A percentile compares a stretch with the other conserved stretches of the same genome.
These are phyloP conservation scores for Neopestalotiopsis clavispora DNA, from an alignment of 2,329 filamentous ascomycete genomes.

Conservation along the genomic window DNA sequence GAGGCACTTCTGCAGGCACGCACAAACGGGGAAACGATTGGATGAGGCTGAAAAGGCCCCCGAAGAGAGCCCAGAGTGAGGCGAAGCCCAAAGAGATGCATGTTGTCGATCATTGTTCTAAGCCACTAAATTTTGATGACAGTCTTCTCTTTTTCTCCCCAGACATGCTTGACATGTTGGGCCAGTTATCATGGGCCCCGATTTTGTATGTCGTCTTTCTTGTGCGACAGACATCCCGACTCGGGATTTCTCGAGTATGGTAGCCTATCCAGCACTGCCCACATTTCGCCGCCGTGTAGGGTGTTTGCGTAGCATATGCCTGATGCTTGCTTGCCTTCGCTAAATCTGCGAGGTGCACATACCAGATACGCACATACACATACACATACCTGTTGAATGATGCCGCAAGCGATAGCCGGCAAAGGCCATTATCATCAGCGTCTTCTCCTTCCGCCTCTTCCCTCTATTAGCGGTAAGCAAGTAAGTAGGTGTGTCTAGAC, in stretches of 20 bases:
- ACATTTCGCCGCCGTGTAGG: not conserved
- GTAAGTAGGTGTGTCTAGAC: not conserved
- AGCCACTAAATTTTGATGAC: conserved; percentile 15
- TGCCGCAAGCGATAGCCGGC: not conserved
- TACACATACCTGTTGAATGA: too few relatives aligned
- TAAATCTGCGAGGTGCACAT: too few relatives aligned
- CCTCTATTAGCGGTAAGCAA: not conserved
- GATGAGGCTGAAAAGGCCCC: conserved; percentile 8
- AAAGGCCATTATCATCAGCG: not conserved
- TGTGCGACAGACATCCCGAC: too few relatives aligned
- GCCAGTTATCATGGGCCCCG: not conserved
- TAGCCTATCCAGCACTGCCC: too few relatives aligned
- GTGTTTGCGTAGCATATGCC: not conserved
- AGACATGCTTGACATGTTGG: not conserved
- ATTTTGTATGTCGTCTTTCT: too few relatives aligned
- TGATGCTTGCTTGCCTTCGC: too few relatives aligned
- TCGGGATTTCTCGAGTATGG: too few relatives aligned
- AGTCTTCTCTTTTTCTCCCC: conserved; percentile 8
- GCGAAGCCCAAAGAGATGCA: conserved; percentile 7
- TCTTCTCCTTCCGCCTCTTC: too few relatives aligned
- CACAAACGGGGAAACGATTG: conserved; percentile 13
- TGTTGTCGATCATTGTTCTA: conserved; percentile 16
- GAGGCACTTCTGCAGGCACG: conserved; percentile 1
- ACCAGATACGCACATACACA: too few relatives aligned
- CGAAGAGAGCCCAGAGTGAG: conserved; percentile 3